Evolutionary conservation across 108 stramenopile species (phyloP).

Genomic region (Skeletonema grethae): DNA sequence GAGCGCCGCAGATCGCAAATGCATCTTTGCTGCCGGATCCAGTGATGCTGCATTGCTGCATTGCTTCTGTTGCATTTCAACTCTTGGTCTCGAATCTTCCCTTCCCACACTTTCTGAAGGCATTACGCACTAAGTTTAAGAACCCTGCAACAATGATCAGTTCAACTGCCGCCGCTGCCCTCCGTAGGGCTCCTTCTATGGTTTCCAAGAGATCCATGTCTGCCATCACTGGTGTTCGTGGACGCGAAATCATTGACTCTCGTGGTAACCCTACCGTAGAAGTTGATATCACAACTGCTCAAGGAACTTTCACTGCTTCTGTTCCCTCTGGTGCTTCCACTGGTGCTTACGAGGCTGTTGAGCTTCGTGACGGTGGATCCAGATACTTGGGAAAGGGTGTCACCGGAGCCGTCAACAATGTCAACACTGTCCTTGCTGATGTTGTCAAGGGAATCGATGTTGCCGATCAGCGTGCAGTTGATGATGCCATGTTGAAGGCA

Average conservation of each 20-base stretch:
- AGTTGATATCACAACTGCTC: constrained; percentile 84
- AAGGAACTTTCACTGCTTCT: constrained; percentile 87
- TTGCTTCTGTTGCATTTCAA: too few relatives aligned
- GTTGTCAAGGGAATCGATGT: constrained; percentile 94
- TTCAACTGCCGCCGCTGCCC: constrained; percentile 42
- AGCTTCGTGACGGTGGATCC: constrained; percentile 97
- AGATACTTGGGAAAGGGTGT: constrained; percentile 99
- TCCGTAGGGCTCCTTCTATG: constrained; percentile 39
- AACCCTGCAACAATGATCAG: constrained; percentile 30
- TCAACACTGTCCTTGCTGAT: constrained; percentile 91
- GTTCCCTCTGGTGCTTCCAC: constrained; percentile 99
- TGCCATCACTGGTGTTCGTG: constrained; percentile 89
- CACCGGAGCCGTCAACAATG: constrained; percentile 91
- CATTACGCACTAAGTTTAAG: constrained; percentile 5
- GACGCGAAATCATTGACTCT: constrained; percentile 98
- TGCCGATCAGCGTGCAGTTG: constrained; percentile 91
- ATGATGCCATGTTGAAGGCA: constrained; percentile 90
- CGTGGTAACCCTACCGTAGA: constrained; percentile 99
- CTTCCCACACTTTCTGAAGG: not conserved
- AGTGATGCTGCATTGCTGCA: not conserved
- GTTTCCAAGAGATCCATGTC: constrained; percentile 54
- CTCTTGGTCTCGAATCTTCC: not conserved
- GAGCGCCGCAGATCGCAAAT: not conserved
- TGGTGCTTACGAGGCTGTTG: constrained; percentile 95
- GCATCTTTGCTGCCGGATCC: not conserved